These are phyloP conservation scores for Pleurotus platypus DNA, from an alignment of 768 basidiomycete genomes.

Conservation along the genomic window DNA sequence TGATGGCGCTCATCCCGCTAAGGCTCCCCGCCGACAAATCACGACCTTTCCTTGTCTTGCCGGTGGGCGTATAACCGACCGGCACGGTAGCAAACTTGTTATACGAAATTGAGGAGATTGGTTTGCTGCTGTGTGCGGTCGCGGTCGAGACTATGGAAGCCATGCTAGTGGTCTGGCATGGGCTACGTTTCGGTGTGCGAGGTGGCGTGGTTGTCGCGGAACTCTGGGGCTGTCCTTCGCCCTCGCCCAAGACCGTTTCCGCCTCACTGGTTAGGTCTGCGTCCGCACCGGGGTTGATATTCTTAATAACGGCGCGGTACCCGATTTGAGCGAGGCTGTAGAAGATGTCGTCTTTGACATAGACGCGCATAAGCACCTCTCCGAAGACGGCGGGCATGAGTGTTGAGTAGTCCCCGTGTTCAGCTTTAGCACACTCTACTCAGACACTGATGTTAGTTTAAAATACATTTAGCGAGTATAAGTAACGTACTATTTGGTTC, in stretches of 20 bases:
- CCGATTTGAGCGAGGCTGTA: not conserved
- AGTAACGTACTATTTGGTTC: slow-evolving; percentile 47
- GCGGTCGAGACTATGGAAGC: not conserved
- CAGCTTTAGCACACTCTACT: slow-evolving; percentile 41
- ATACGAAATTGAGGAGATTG: not conserved
- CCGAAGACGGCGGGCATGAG: slow-evolving; percentile 64
- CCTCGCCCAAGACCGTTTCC: not conserved
- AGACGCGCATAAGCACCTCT: slow-evolving; percentile 68
- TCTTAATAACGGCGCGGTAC: slow-evolving; percentile 1
- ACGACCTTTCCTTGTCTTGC: not conserved
- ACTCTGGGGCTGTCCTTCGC: not conserved
- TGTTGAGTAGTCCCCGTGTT: slow-evolving; percentile 57
- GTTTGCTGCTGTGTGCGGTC: too few species aligned
- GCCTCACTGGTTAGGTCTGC: not conserved
- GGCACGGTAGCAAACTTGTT: slow-evolving; percentile 7
- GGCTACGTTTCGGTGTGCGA: not conserved
- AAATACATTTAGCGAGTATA: not conserved
- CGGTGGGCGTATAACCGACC: not conserved
- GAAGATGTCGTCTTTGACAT: slow-evolving; percentile 51
- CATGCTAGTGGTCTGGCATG: not conserved
- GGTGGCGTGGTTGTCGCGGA: not conserved
- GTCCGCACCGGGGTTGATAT: slow-evolving; percentile 2
- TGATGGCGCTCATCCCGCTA: not conserved
- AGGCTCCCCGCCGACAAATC: not conserved
- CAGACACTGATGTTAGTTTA: not conserved